These are phyloP conservation scores for Ophiognomonia clavigignenti-juglandacearum DNA, from an alignment of 2,329 filamentous ascomycete genomes.

Conservation along the genomic window DNA sequence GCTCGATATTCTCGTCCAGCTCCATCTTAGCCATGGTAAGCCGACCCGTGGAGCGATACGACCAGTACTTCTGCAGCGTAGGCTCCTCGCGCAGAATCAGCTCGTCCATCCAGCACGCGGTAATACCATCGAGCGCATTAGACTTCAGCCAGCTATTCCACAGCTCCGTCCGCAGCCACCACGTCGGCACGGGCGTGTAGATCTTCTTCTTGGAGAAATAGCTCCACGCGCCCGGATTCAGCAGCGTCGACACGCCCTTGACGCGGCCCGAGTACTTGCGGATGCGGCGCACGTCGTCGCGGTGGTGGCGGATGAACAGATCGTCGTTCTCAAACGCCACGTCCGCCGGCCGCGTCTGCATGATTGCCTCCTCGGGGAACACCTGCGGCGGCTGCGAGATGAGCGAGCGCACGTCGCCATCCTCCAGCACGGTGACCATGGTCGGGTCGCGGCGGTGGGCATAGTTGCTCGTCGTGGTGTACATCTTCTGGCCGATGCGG, in stretches of 20 bases:
- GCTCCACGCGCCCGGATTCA: conserved; percentile 22
- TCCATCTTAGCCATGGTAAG: conserved; percentile 37
- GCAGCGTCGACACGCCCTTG: conserved; percentile 19
- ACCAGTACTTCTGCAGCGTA: conserved; percentile 40
- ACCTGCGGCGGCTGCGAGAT: conserved; percentile 22
- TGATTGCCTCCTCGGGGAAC: conserved; percentile 25
- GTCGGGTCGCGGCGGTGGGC: conserved; percentile 32
- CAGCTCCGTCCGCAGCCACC: conserved; percentile 41
- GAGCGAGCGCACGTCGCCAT: conserved; percentile 18
- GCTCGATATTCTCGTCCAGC: conserved; percentile 32
- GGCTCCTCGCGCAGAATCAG: conserved; percentile 40
- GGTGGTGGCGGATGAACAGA: conserved; percentile 28
- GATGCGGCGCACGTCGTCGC: conserved; percentile 23
- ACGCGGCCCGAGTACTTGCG: conserved; percentile 18
- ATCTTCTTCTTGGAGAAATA: conserved; percentile 22
- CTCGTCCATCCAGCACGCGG: conserved; percentile 46
- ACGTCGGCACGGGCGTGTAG: conserved; percentile 36
- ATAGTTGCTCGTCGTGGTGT: conserved; percentile 29
- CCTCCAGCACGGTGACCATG: conserved; percentile 26
- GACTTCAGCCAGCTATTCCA: conserved; percentile 46
- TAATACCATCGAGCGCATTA: conserved; percentile 40
- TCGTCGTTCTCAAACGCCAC: conserved; percentile 30
- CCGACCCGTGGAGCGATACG: conserved; percentile 35
- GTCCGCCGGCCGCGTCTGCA: conserved; percentile 25
- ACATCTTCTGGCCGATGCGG: conserved; percentile 21